Conservation (phyloP, 495 filamentous ascomycete species). For the Aspergillus leporis region DNA sequence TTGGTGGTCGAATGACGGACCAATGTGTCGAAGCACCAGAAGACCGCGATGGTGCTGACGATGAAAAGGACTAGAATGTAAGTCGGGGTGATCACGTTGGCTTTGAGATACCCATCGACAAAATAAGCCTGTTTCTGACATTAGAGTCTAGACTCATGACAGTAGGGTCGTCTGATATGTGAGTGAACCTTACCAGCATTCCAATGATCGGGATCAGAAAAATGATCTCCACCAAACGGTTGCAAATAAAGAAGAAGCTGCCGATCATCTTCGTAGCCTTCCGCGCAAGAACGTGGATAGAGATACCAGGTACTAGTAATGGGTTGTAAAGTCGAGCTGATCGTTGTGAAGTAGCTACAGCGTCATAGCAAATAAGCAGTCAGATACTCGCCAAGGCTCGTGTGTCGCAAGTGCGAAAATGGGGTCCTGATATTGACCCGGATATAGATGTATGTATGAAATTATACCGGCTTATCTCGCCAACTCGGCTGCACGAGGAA, state of each 20-base stretch:
- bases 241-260: conserved; percentile 80
- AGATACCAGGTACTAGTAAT: not conserved
- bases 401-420: not conserved
- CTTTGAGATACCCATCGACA: conserved; percentile 68
- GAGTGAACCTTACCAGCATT: conserved; percentile 61
- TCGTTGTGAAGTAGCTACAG: not conserved
- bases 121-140: conserved; percentile 63
- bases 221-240: conserved; percentile 78
- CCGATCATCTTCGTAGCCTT: conserved; percentile 61
- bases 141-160: not conserved
- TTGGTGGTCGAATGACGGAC: conserved; percentile 75
- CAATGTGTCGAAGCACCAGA: conserved; percentile 79
- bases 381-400: not conserved
- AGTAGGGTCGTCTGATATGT: not conserved
- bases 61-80: conserved; percentile 92
- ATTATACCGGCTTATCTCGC: not conserved
- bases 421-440: not conserved
- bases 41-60: conserved; percentile 73
- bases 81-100: conserved; percentile 71
- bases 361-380: conserved; percentile 11
- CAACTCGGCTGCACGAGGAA: conserved; percentile 13
- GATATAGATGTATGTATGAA: not conserved
- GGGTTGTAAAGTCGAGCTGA: not conserved
- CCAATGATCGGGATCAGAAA: conserved; percentile 86
- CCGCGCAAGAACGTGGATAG: not conserved